Base-by-base conservation (phyloP, 2,329 filamentous ascomycete species). In the Sporothrix pallida region DNA sequence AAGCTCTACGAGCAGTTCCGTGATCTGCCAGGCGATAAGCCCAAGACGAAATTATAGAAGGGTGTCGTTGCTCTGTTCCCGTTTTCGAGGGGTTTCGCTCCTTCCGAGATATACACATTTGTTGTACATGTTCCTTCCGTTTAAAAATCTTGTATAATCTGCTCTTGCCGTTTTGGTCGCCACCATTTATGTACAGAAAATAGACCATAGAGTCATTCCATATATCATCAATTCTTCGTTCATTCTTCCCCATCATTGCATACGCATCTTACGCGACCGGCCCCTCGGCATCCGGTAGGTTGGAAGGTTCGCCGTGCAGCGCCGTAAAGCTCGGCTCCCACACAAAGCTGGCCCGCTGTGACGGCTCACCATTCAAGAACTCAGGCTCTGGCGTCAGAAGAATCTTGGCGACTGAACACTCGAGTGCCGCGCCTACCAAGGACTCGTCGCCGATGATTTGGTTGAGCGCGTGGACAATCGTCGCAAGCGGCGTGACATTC, bases 1-100 rank as follows among this genome's bases (percentile, higher is more conserved):
- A 76, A 76, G 20, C 79, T 78, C 56, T 83, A 82, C 73, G 58
- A 74, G 44, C 46, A 73, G 73, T 78, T 75, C 12, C 63, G 70
- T 52, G 31, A 46, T 2, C 69, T 74, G 44, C 73, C 72, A 9
- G 15, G n/a, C 17, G 65, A 70, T 20, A 60, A 3, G 62, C 48
- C 62, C 31, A 69, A 68, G 63, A 50, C 50, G 50, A 72, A 72
- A 62, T 23, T 72, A n/a, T 72, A 56, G 23, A 10, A 1, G 6
- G 56, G 31, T 5, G 31, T 37, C 2, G 31, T 37, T 37, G 31
- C 31, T 37, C 31, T 37, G 31, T 37, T 37, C 31, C 31, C 5
- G 31, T 37, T 37, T 60, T 31, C n/a, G 52, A 20, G 52, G 52
- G 6, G 7, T 6, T 52, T 15, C 13, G 48, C 7, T 6, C n/a